Percentiles rank a stretch among this genome's conserved stretches.
Conservation (phyloP, 306 rosid species). For the Vicia sativa region DNA sequence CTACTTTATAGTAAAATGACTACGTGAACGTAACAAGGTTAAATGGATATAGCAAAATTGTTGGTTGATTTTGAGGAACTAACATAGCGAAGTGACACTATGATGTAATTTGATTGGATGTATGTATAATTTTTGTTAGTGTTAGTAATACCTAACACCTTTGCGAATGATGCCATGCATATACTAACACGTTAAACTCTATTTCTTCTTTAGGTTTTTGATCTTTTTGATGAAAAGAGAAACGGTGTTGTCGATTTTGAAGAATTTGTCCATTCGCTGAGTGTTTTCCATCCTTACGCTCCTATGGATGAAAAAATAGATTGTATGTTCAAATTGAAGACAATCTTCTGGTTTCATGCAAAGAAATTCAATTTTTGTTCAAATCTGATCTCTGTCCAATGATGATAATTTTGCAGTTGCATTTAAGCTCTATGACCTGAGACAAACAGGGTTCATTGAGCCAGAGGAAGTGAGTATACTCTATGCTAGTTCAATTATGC, state of each 20-base stretch:
- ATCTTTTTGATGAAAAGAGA: constrained; percentile 74
- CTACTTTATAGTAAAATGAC: background rate
- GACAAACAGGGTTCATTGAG: constrained; percentile 82
- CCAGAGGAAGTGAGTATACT: constrained; percentile 72
- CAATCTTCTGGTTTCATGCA: constrained; percentile 11
- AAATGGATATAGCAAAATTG: background rate
- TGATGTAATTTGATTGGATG: background rate
- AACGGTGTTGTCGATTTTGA: constrained; percentile 88
- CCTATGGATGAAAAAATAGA: constrained; percentile 72
- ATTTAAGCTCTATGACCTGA: constrained; percentile 79
- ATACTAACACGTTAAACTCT: constrained; percentile 16
- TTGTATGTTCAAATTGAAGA: constrained; percentile 52
- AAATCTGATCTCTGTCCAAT: constrained; percentile 18
- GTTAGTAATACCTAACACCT: background rate
- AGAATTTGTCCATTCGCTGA: constrained; percentile 70
- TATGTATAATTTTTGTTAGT: background rate
- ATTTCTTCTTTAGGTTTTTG: constrained; percentile 61
- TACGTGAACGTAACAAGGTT: background rate
- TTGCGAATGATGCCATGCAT: constrained; percentile 9
- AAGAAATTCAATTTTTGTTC: constrained; percentile 24
- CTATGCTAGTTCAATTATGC: constrained; percentile 33
- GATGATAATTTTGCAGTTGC: constrained; percentile 59
- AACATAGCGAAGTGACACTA: background rate
- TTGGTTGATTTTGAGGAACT: background rate
- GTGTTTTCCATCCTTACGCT: constrained; percentile 75